Evolutionary conservation across 208 protist species (phyloP), one percentile per base, ranked within the genome.

Genomic region (Wallacemonas sp.): DNA sequence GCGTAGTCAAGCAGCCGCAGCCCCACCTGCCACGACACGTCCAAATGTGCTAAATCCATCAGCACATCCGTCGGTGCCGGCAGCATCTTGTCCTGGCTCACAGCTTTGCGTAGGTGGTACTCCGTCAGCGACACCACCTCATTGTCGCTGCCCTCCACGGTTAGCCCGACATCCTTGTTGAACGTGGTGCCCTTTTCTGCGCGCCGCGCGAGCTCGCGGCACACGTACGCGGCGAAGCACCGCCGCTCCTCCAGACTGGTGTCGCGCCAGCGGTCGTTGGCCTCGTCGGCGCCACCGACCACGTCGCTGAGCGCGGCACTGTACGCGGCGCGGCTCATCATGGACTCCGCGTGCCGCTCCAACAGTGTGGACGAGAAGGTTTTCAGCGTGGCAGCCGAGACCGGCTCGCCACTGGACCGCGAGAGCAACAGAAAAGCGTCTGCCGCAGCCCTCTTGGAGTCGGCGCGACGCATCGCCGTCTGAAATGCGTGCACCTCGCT

Each of bases 71-170:
- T 61, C 0, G 71, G 64, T 1, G 86, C 74, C 1, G 71, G 72
- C 28, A 78, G 55, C 20, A 74, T 72, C 61, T 48, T 62, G 26
- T 77, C 70, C 48, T 62, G 49, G 11, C 7, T 16, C 12, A 36
- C 41, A 42, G 59, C 23, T 29, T 66, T 42, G 33, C 79, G 75
- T 61, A 95, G 62, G 55, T 89, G 81, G 33, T 76, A 77, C 49
- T 89, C 77, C 1, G 88, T 73, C 38, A 86, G 59, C 4, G 79
- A 59, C 11, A 92, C 80, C 4, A 75, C 22, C 0, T 77, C 64
- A 69, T 92, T 95, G 69, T 95, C 89, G 0, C 65, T 50, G 2
- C 89, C 89, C 50, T 95, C 89, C 31, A 89, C 52, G 12, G 79
- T 79, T 22, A 84, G 59, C 0, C 84, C 82, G 0, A 86, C 67